Evolutionary conservation across 2,329 filamentous ascomycete genomes (phyloP), one percentile per base, ranked within the genome.

Genomic region (Byssoonygena ceratinophila): DNA sequence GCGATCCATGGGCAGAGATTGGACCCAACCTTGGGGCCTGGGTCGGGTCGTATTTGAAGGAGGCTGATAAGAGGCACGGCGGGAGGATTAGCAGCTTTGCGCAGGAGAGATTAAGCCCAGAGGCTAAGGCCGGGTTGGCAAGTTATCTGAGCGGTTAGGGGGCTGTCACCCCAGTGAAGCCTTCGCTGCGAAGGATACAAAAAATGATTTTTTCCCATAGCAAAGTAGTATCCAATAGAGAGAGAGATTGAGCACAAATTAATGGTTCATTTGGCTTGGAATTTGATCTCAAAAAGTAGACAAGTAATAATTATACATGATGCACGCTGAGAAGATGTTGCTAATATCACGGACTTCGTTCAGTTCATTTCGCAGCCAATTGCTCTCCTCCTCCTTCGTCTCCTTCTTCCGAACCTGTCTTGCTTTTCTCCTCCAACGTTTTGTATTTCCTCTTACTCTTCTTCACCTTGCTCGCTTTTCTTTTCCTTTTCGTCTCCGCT

Each of bases 1-100:
- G 76, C 48, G 92, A 97, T 66, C 85, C 90, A 18, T 97, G 89
- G 74, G 85, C 90, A 0, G 85, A 96, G 56, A 82, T 95, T 12
- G 78, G 80, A 4, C 83, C 89, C 51, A 85, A 89, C 55, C 74
- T 88, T 50, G 85, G 84, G 66, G 68, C 65, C 8, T 98, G 91
- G 91, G 90, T 95, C n/a, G 77, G 85, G 52, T 73, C 78, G 58
- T 89, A 87, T 65, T 73, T 96, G 64, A 84, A 83, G 63, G 80
- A 83, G 32, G 87, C 88, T 5, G 87, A 96, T 68, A 73, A 75
- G 63, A 81, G 83, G 61, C 82, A 88, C 60, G 75, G 75, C 44
- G 88, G 89, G 1, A 78, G 79, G 16, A 78, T 96, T 57, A 80
- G 78, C 25, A 73, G 72, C 53, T 91, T 86, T 64, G 84, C 90